Conservation (phyloP, 345 rosid genomes). For the thale cress (Arabidopsis thaliana) region TAIR10.1 NC_003075.7:14146501-14147000, state of each 20-base stretch:
- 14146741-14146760: slow-evolving; percentile 87
- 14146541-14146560: slow-evolving; percentile 81
- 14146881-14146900: slow-evolving; percentile 56
- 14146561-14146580: slow-evolving; percentile 74
- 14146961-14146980: slow-evolving; percentile 81
- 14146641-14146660: slow-evolving; percentile 70
- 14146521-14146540: slow-evolving; percentile 75
- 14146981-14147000: slow-evolving; percentile 56
- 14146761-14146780: slow-evolving; percentile 81
- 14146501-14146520: slow-evolving; percentile 79
- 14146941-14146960: slow-evolving; percentile 59
- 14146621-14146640: slow-evolving; percentile 83
- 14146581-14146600: slow-evolving; percentile 68
- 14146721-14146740: slow-evolving; percentile 67
- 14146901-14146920: slow-evolving; percentile 78
- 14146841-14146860: slow-evolving; percentile 59
- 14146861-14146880: slow-evolving; percentile 64
- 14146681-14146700: slow-evolving; percentile 92
- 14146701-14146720: slow-evolving; percentile 72
- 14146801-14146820: slow-evolving; percentile 74
- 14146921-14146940: slow-evolving; percentile 56
- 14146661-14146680: slow-evolving; percentile 77
- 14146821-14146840: slow-evolving; percentile 89
- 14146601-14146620: slow-evolving; percentile 85
- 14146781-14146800: slow-evolving; percentile 63